Base-by-base conservation (phyloP, 306 rosid species). In the Gastrolobium villosum region DNA sequence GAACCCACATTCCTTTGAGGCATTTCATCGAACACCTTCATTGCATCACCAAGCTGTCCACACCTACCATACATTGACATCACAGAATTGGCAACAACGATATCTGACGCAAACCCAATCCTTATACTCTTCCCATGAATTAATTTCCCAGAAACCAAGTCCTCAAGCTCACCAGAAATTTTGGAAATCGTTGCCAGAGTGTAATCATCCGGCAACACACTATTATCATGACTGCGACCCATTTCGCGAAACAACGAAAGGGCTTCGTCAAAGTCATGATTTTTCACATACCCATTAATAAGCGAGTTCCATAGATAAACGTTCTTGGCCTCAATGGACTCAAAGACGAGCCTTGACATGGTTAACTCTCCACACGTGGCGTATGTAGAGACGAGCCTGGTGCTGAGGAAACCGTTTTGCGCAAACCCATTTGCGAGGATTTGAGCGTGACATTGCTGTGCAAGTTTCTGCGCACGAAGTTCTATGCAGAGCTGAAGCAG, bases 21-120 rank as follows among this genome's bases (percentile, higher is more conserved):
- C 94, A 89, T 94, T 88, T 89, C 94, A 49, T 90, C 94, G 6
- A 94, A 92, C 87, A 85, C 61, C 78, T 86, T 91, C 72, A 86
- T 50, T 6, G 88, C 78, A 11, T 76, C 88, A 20, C 72, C 44
- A 73, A 82, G 79, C 44, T 65, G 74, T 0, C 89, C 93, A 64
- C 92, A 87, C 72, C 88, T 90, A 3, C 74, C 43, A 69, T 91
- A 91, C 97, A 89, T 90, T 0, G 91, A 85, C 83, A 90, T 81
- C 11, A 91, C 55, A n/a, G 97, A 94, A 67, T 91, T 94, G 5
- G 78, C 87, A 65, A 92, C 88, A 61, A 92, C 88, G 1, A 59
- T 77, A 77, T 91, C 98, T 28, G 71, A 67, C 20, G 52, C 50
- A 90, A 85, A 83, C 71, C 97, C 98, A 53, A 63, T 37, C 56